phyloP scores from a whole-genome alignment of 2,329 filamentous ascomycete species.

The Paracamarosporium sp. region DNA sequence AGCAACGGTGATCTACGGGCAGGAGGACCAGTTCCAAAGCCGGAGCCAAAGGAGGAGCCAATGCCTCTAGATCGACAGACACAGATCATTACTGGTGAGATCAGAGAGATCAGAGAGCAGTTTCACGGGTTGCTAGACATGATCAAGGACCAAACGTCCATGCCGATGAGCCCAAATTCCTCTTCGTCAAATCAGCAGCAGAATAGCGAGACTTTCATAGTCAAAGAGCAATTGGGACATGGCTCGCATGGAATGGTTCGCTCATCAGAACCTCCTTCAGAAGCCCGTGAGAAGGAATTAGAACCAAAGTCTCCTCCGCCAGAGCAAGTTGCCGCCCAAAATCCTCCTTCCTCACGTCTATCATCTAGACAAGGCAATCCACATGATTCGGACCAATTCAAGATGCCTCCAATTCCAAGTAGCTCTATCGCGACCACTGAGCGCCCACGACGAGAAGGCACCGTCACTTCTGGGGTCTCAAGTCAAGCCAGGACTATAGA shows the following conservation, averaged over 20 bases:
- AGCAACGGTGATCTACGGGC: neutral
- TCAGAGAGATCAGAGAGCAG: neutral
- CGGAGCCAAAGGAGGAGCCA: neutral
- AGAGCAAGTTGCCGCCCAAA: too few relatives aligned
- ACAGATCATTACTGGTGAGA: neutral
- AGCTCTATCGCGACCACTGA: neutral
- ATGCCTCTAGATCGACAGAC: neutral
- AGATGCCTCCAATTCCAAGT: slow-evolving; percentile 11
- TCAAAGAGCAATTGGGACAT: too few relatives aligned
- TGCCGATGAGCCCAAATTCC: too few relatives aligned
- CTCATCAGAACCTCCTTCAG: too few relatives aligned
- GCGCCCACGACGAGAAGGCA: slow-evolving; percentile 5
- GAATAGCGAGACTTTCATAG: too few relatives aligned
- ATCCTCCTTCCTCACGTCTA: slow-evolving; percentile 7
- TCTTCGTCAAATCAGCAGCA: too few relatives aligned
- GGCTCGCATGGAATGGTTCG: too few relatives aligned
- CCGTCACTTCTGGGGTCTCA: slow-evolving; percentile 8
- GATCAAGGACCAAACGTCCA: too few relatives aligned
- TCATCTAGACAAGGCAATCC: neutral
- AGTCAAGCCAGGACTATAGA: slow-evolving; percentile 5
- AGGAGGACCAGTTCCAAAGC: neutral
- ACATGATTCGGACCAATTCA: slow-evolving; percentile 7
- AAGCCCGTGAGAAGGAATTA: too few relatives aligned
- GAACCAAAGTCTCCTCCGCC: too few relatives aligned
- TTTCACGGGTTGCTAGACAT: neutral